Evolutionary conservation across 768 basidiomycete genomes (phyloP).

Genomic region (Naematelia aurantialba): DNA sequence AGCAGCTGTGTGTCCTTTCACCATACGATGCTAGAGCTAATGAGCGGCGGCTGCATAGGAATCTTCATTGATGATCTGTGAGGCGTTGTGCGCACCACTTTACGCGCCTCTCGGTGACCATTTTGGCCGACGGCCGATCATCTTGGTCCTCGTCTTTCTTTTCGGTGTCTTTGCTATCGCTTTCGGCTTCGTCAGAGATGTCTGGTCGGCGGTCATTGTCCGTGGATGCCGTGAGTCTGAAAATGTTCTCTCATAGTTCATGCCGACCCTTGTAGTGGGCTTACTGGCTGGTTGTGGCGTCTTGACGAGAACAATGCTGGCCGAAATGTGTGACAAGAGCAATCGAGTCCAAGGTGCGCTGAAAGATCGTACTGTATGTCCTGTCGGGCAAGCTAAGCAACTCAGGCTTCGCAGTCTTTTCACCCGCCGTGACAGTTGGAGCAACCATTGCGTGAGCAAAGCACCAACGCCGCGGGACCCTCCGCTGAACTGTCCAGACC

Average conservation of each 20-base stretch:
- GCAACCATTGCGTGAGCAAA: conserved; percentile 27
- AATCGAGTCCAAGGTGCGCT: conserved; percentile 33
- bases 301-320: conserved; percentile 33
- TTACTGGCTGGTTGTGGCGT: conserved; percentile 37
- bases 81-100: conserved; percentile 32
- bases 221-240: conserved; percentile 25
- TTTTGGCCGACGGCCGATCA: conserved; percentile 29
- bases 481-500: conserved; percentile 21
- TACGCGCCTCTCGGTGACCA: conserved; percentile 28
- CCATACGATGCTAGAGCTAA: not conserved
- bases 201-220: conserved; percentile 21
- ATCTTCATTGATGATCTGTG: conserved; percentile 27
- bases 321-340: conserved; percentile 34
- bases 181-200: conserved; percentile 28
- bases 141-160: conserved; percentile 22
- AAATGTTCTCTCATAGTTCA: not conserved
- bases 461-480: not conserved
- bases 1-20: conserved; percentile 22
- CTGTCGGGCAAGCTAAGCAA: not conserved
- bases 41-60: conserved; percentile 23
- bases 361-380: not conserved
- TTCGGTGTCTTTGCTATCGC: conserved; percentile 26
- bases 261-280: conserved; percentile 18
- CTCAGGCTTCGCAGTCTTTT: conserved; percentile 34
- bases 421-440: conserved; percentile 29